Evolutionary conservation across 2,329 filamentous ascomycete genomes (phyloP).

Genomic region (Trichoderma endophyticum): DNA sequence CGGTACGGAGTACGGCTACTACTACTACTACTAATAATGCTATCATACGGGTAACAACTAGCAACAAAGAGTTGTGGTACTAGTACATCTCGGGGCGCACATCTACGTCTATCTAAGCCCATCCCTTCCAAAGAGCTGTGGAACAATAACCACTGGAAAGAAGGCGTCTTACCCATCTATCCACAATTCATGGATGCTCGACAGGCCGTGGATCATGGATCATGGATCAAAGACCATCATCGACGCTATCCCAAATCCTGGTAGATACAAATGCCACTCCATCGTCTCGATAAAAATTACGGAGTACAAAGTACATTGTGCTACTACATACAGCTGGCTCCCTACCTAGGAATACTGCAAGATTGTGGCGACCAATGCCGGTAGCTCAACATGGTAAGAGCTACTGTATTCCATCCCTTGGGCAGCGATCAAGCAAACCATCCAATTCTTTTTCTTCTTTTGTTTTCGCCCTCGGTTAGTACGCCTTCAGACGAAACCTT

Average conservation of each 20-base stretch:
- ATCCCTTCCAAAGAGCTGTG: not conserved
- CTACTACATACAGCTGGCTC: not conserved
- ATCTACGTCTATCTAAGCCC: not conserved
- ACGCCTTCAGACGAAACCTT: not conserved
- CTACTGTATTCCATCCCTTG: not conserved
- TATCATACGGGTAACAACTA: not conserved
- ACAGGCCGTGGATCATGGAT: not conserved
- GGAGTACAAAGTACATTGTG: not conserved
- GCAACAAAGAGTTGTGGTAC: not conserved
- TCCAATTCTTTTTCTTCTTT: not conserved
- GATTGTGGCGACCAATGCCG: conserved; percentile 7
- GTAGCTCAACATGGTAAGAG: conserved; percentile 14
- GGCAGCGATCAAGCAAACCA: conserved; percentile 5
- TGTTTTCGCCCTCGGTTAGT: not conserved
- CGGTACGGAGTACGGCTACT: not conserved
- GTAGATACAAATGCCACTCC: not conserved
- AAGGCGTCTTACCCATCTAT: not conserved
- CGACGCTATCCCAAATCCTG: conserved; percentile 10
- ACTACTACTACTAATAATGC: not conserved
- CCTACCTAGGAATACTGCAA: not conserved
- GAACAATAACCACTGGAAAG: not conserved
- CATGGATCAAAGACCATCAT: conserved; percentile 1
- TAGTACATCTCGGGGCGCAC: not conserved
- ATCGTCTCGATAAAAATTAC: not conserved
- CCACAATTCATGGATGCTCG: not conserved